A percentile compares a stretch with the other conserved stretches of the same genome.
These are phyloP conservation scores for Aspergillus glaucus DNA, from an alignment of 2,329 filamentous ascomycete genomes.

Conservation along the genomic window DNA sequence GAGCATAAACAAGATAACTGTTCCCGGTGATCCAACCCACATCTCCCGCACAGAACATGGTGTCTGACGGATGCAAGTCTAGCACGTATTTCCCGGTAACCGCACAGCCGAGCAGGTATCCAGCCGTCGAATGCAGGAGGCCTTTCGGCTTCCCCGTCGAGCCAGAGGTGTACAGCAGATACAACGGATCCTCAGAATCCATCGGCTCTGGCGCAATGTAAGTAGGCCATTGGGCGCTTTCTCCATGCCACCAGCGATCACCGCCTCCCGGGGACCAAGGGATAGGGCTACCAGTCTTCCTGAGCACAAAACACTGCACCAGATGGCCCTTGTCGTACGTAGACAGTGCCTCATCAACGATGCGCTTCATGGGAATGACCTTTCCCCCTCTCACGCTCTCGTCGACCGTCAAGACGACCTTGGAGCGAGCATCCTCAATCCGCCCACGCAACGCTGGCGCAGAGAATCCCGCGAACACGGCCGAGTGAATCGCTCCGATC, in stretches of 20 bases:
- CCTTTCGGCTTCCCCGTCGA: conserved; percentile 99
- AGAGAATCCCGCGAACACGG: conserved; percentile 61
- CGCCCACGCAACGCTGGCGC: conserved; percentile 88
- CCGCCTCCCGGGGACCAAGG: background rate
- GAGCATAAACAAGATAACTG: conserved; percentile 91
- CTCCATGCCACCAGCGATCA: conserved; percentile 97
- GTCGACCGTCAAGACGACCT: conserved; percentile 88
- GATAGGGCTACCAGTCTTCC: background rate
- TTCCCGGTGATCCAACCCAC: conserved; percentile 98
- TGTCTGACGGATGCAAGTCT: conserved; percentile 83
- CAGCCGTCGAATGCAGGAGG: conserved; percentile 88
- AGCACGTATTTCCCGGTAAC: conserved; percentile 93
- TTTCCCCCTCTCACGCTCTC: conserved; percentile 95
- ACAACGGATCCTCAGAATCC: conserved; percentile 85
- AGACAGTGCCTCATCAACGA: conserved; percentile 89
- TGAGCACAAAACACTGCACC: background rate
- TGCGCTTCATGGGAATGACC: conserved; percentile 91
- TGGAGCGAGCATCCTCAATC: conserved; percentile 77
- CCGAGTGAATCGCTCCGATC: too few relatives aligned
- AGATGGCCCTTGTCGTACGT: conserved; percentile 23
- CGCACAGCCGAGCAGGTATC: conserved; percentile 81
- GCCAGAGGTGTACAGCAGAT: conserved; percentile 91
- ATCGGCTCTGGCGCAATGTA: conserved; percentile 72
- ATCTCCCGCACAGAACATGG: conserved; percentile 91
- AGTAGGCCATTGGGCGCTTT: conserved; percentile 62